phyloP scores from a whole-genome alignment of 2,329 filamentous ascomycete species.

The Fonsecaea erecta region DNA sequence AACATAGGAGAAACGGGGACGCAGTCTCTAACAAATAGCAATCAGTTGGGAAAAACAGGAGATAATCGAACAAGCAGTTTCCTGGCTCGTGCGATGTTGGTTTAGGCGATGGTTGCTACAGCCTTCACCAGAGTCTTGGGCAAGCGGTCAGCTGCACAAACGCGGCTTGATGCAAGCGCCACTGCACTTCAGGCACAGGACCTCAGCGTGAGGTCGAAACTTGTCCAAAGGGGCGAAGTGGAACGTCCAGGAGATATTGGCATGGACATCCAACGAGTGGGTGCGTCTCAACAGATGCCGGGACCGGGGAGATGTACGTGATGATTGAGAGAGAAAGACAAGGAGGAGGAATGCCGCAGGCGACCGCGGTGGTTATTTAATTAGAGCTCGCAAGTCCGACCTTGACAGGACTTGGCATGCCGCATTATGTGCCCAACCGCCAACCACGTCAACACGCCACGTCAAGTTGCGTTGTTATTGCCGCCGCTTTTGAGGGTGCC shows the following conservation, averaged over 20 bases:
- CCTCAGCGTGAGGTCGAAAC: slow-evolving; percentile 1
- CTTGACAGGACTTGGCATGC: neutral
- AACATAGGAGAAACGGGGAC: neutral
- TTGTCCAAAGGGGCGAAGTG: neutral
- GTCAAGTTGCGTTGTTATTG: neutral
- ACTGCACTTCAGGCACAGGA: neutral
- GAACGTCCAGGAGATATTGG: neutral
- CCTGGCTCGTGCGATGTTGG: neutral
- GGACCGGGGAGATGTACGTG: neutral
- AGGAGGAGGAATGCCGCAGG: neutral
- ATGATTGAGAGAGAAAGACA: neutral
- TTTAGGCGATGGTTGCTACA: neutral
- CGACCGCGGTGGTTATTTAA: neutral
- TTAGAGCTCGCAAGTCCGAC: neutral
- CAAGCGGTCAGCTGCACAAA: slow-evolving; percentile 3
- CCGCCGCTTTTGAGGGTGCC: neutral
- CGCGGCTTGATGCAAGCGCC: neutral
- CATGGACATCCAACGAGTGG: neutral
- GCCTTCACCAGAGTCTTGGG: neutral
- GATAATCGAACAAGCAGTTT: neutral
- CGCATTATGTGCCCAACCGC: neutral
- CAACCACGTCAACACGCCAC: neutral
- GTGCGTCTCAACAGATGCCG: neutral
- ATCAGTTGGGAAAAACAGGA: neutral
- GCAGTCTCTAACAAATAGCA: neutral